These are phyloP conservation scores for Amborella trichopoda DNA, from an alignment of 164 flowering plant genomes.

Conservation along the genomic window DNA sequence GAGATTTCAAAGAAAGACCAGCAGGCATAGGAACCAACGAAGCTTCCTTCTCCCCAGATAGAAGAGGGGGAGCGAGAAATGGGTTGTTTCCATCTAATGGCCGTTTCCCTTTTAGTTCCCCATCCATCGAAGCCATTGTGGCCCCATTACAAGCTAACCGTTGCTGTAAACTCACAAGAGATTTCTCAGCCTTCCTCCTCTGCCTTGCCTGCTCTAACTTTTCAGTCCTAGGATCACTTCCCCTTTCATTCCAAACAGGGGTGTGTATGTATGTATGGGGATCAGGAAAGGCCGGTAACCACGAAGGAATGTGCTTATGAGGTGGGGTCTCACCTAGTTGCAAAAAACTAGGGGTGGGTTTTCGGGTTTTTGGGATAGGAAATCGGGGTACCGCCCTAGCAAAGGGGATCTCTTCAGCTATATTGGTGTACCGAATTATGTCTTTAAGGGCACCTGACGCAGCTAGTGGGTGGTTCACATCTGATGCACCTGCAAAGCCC, in stretches of 20 bases:
- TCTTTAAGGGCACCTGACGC: constrained; percentile 44
- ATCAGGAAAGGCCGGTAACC: constrained; percentile 97
- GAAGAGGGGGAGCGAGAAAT: constrained; percentile 39
- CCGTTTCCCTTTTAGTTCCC: constrained; percentile 12
- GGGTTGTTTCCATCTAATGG: constrained; percentile 24
- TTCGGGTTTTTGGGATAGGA: constrained; percentile 37
- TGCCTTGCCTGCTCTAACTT: constrained; percentile 77
- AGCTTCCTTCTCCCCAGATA: constrained; percentile 37
- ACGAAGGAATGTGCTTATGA: constrained; percentile 58
- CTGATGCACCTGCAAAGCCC: constrained; percentile 70
- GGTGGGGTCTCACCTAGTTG: constrained; percentile 58
- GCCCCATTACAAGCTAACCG: constrained; percentile 39
- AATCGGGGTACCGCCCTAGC: constrained; percentile 55
- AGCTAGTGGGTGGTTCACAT: constrained; percentile 30
- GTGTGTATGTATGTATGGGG: constrained; percentile 70
- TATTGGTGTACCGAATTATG: constrained; percentile 25
- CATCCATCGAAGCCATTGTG: constrained; percentile 7
- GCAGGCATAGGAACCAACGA: constrained; percentile 22
- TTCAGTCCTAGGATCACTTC: constrained; percentile 53
- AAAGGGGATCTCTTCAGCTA: constrained; percentile 63
- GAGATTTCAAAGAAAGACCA: constrained; percentile 15
- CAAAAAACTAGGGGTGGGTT: constrained; percentile 45
- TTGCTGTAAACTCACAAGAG: constrained; percentile 85
- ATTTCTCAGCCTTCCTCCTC: constrained; percentile 81
- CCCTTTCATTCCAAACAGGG: constrained; percentile 76